Percentiles rank a stretch among this genome's conserved stretches.
Evolutionary conservation across 257 asterid species (phyloP).

Genomic region (Marsdenia floribunda): DNA sequence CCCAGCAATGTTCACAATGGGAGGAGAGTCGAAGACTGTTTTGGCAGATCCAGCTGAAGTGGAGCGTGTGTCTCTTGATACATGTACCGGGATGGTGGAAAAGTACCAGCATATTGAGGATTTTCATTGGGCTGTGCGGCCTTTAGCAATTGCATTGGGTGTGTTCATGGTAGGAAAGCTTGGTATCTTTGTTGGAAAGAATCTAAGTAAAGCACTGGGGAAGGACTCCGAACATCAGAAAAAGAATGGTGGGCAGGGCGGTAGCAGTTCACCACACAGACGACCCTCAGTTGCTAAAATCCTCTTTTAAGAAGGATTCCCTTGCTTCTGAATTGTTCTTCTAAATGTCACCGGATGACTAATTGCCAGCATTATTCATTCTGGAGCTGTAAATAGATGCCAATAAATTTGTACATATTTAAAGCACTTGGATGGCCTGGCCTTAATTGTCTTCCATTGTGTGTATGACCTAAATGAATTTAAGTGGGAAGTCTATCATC

Average conservation of each 20-base stretch:
- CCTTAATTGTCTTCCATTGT: not conserved
- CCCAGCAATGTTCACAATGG: slow-evolving; percentile 42
- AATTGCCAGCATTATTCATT: no score
- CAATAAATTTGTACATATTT: not conserved
- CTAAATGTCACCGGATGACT: no score
- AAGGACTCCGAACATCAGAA: slow-evolving; percentile 3
- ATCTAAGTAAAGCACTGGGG: slow-evolving; percentile 17
- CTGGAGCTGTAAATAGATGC: no score
- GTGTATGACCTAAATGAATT: not conserved
- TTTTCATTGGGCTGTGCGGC: slow-evolving; percentile 61
- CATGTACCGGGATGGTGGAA: slow-evolving; percentile 45
- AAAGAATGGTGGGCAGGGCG: slow-evolving; percentile 15
- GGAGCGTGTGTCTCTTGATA: slow-evolving; percentile 44
- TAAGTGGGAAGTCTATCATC: not conserved
- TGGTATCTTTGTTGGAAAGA: slow-evolving; percentile 38
- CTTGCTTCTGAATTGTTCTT: no score
- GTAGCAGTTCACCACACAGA: slow-evolving; percentile 22
- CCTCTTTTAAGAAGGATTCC: slow-evolving; percentile 26
- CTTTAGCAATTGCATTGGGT: slow-evolving; percentile 35
- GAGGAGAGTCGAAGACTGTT: slow-evolving; percentile 25
- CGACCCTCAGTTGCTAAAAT: slow-evolving; percentile 25
- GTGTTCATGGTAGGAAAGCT: slow-evolving; percentile 35
- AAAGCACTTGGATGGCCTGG: not conserved
- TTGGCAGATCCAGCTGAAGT: slow-evolving; percentile 61
- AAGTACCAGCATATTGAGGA: slow-evolving; percentile 60